Evolutionary conservation across 768 basidiomycete genomes (phyloP), one percentile per base, ranked within the genome.

Genomic region (Auriscalpium microsporum): DNA sequence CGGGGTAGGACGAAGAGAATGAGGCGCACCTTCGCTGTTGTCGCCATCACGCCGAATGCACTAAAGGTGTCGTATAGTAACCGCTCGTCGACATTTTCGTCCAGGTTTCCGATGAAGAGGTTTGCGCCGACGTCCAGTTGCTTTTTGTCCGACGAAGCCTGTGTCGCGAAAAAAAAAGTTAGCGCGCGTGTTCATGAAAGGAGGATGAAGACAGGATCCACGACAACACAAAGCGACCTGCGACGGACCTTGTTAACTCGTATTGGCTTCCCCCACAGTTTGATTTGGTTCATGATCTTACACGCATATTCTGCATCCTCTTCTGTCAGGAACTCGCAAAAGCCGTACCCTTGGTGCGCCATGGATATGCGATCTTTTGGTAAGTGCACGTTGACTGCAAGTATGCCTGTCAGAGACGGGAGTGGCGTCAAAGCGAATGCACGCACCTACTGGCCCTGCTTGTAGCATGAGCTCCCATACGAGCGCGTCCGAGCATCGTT

Each of bases 211-310:
- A 28, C 28, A 28, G 28, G 28, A 28, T 28, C 28, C 28, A 28
- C 28, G 28, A 28, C 28, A 7, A 28, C 28, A 28, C 28, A 28
- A 23, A 45, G 53, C 16, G 6, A 57, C 28, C 44, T 45, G 54
- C 8, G 10, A 74, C 84, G 66, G 60, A 90, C 93, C 86, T 97
- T 99, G 79, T 97, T 98, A 60, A 99, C 95, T 62, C 96, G 80
- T 56, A 99, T 96, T 35, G 96, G 96, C 68, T 98, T 98, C 23
- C 96, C 96, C 83, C 90, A 99, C 52, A 99, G 72, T 72, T 99
- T 99, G 69, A 99, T 98, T 78, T 97, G 95, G 69, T 99, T 99
- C 95, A 98, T 97, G 64, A 98, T 97, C 79, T 97, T 96, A 80
- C 95, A 97, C 56, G 94, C 95, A 71, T 99, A 99, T 72, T 99